A percentile compares a stretch with the other conserved stretches of the same genome.
phyloP scores from a whole-genome alignment of 1,139 yeast species.

The Debaryomyces sp. region DNA sequence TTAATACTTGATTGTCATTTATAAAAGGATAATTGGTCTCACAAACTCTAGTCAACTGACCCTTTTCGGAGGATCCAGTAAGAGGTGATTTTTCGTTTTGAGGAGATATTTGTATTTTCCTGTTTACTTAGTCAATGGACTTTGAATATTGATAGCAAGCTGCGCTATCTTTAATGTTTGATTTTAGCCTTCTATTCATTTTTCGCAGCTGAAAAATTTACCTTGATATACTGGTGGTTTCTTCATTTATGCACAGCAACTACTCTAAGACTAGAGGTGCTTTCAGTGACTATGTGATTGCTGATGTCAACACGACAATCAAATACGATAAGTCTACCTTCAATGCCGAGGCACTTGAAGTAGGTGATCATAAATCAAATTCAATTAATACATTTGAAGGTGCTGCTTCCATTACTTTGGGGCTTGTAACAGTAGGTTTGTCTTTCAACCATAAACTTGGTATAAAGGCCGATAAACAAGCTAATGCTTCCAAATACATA shows the following conservation, averaged over 20 bases:
- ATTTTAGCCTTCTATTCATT: too few relatives aligned
- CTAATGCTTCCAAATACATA: constrained; percentile 28
- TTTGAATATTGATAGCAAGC: too few relatives aligned
- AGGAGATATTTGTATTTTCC: too few relatives aligned
- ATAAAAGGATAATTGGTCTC: too few relatives aligned
- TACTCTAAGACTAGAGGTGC: constrained; percentile 49
- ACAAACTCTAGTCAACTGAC: too few relatives aligned
- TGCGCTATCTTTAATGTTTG: too few relatives aligned
- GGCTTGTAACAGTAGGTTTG: constrained; percentile 49
- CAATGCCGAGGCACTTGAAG: constrained; percentile 14
- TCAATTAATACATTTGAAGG: constrained; percentile 55
- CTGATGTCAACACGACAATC: constrained; percentile 37
- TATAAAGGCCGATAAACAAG: constrained; percentile 22
- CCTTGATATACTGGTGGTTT: constrained; percentile 19
- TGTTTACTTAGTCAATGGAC: too few relatives aligned
- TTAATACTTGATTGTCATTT: too few relatives aligned
- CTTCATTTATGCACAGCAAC: constrained; percentile 29
- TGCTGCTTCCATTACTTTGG: constrained; percentile 61
- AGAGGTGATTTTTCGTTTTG: too few relatives aligned
- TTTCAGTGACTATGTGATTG: constrained; percentile 58
- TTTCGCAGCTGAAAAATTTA: too few relatives aligned
- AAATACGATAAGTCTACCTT: constrained; percentile 23
- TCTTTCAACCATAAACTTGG: constrained; percentile 28
- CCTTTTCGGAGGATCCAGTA: too few relatives aligned
- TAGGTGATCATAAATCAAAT: constrained; percentile 31